phyloP scores from a whole-genome alignment of 495 filamentous ascomycete genomes.

The Elaphomyces granulatus region DNA sequence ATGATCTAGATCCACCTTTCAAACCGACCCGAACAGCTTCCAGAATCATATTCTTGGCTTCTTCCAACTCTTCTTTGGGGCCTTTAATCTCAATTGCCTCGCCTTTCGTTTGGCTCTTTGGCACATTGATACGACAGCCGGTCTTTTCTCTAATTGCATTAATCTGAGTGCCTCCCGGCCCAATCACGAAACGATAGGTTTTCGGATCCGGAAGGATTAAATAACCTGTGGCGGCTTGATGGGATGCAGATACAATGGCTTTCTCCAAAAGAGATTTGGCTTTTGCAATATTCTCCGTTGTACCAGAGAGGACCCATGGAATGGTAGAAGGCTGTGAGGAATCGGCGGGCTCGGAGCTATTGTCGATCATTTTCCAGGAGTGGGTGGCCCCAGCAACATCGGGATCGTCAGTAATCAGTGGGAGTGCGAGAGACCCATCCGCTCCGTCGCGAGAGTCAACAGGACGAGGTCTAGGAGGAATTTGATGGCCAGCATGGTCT shows the following conservation, averaged over 20 bases:
- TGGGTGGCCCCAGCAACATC: conserved; percentile 44
- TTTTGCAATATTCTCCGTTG: conserved; percentile 57
- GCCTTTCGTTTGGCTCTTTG: conserved; percentile 56
- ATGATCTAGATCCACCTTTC: conserved; percentile 13
- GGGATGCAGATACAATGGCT: conserved; percentile 56
- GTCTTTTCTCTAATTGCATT: conserved; percentile 85
- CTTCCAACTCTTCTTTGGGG: conserved; percentile 62
- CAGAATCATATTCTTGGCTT: conserved; percentile 79
- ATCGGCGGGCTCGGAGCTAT: conserved; percentile 22
- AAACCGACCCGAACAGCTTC: conserved; percentile 48
- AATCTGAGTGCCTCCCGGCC: conserved; percentile 77
- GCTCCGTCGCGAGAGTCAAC: conserved; percentile 24
- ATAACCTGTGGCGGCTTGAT: conserved; percentile 65
- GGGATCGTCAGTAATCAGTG: conserved; percentile 78
- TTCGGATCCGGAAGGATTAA: conserved; percentile 78
- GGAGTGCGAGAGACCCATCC: conserved; percentile 44
- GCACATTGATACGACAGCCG: conserved; percentile 82
- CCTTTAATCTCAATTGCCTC: conserved; percentile 87
- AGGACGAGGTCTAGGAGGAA: conserved; percentile 48
- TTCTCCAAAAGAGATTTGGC: conserved; percentile 57
- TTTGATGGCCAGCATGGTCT: conserved; percentile 66
- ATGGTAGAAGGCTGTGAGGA: conserved; percentile 54
- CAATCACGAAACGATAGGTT: conserved; percentile 82
- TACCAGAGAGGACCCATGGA: conserved; percentile 80
- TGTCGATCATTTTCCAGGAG: conserved; percentile 67